Conservation (phyloP, 257 asterid genomes). For the Galeopsis tetrahit region DNA sequence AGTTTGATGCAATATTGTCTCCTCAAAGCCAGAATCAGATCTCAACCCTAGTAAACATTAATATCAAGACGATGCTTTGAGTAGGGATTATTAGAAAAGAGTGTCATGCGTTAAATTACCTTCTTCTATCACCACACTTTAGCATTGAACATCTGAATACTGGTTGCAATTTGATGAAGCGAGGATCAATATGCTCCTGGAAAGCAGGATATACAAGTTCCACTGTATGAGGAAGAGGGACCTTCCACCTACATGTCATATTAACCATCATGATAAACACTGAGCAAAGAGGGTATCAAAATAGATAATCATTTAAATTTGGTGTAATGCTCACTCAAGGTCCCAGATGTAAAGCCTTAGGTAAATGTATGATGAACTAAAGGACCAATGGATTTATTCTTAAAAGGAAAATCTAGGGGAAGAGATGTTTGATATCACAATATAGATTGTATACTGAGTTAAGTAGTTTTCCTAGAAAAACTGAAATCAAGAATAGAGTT, state of each 20-base stretch:
- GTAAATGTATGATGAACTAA: neutral
- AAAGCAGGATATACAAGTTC: constrained; percentile 59
- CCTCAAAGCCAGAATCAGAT: neutral
- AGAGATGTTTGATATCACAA: constrained; percentile 26
- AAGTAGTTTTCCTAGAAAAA: neutral
- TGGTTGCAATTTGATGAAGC: constrained; percentile 82
- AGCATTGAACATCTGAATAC: constrained; percentile 84
- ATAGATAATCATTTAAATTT: constrained; percentile 19
- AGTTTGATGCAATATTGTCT: constrained; percentile 15
- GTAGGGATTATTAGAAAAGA: neutral
- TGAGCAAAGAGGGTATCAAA: constrained; percentile 21
- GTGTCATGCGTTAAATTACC: constrained; percentile 48
- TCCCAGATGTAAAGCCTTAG: neutral
- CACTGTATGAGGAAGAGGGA: constrained; percentile 79
- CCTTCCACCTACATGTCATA: constrained; percentile 84
- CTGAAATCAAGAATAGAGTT: constrained; percentile 7
- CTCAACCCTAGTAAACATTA: neutral
- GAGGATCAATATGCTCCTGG: constrained; percentile 82
- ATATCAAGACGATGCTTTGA: neutral
- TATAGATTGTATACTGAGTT: constrained; percentile 11
- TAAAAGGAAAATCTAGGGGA: constrained; percentile 14
- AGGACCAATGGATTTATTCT: neutral
- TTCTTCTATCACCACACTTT: constrained; percentile 72
- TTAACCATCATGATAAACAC: constrained; percentile 26
- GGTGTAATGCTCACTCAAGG: constrained; percentile 24